Evolutionary conservation across 164 flowering plant genomes (phyloP).

Genomic region (Brasenia schreberi): DNA sequence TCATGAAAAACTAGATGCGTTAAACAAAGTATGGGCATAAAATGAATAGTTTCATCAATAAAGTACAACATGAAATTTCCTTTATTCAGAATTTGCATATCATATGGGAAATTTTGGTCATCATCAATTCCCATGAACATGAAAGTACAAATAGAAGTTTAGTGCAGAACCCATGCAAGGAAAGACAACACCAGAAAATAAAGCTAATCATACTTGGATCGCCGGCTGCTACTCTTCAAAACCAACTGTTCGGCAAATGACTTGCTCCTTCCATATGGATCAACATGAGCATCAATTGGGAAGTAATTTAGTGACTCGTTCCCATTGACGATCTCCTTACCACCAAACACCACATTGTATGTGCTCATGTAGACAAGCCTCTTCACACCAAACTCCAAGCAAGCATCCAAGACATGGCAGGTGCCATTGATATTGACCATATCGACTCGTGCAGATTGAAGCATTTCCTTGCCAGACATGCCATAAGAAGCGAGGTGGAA

Average conservation of each 20-base stretch:
- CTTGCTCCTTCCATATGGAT: slow-evolving; percentile 74
- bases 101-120: too few species aligned
- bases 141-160: too few species aligned
- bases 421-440: slow-evolving; percentile 80
- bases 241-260: slow-evolving; percentile 88
- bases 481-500: slow-evolving; percentile 92
- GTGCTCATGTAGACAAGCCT: slow-evolving; percentile 91
- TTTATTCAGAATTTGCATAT: too few species aligned
- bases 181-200: neutral
- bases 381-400: slow-evolving; percentile 45
- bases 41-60: too few species aligned
- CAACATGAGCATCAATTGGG: slow-evolving; percentile 66
- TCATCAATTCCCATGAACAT: too few species aligned
- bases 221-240: slow-evolving; percentile 75
- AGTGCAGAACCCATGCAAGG: neutral
- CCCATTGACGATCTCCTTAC: slow-evolving; percentile 73
- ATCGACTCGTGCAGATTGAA: slow-evolving; percentile 72
- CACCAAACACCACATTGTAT: slow-evolving; percentile 81
- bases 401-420: slow-evolving; percentile 62
- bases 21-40: too few species aligned
- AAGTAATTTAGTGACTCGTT: slow-evolving; percentile 68
- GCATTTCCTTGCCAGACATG: slow-evolving; percentile 97
- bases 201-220: slow-evolving; percentile 38
- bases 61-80: too few species aligned
- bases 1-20: too few species aligned